Evolutionary conservation across 164 flowering plant genomes (phyloP), one percentile per base, ranked within the genome.

Genomic region (Berberis thunbergii): DNA sequence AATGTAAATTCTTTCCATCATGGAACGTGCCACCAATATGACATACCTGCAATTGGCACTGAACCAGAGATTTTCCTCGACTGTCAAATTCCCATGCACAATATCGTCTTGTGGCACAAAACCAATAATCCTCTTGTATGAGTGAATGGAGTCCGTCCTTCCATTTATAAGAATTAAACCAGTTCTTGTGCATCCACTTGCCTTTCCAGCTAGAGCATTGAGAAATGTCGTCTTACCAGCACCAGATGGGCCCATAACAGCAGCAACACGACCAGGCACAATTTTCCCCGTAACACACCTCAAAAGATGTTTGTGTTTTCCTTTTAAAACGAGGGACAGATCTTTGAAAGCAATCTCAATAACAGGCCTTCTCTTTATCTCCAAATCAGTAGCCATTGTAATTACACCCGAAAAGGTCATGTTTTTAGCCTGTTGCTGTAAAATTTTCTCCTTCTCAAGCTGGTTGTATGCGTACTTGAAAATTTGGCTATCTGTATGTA

Each of bases 211-310:
- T 65, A 95, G 73, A 65, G 99, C 99, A 72, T 88, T 84, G 68
- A 95, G 93, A 75, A 95, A 91, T n/a, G 99, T 95, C 38, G 99
- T 95, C 73, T 95, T 95, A 57, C 99, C 99, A 67, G 99, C 99
- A 52, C 99, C 99, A 60, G 99, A 92, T 57, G 99, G 99, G 45
- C 99, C 99, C 99, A 95, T 95, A 57, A 95, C 98, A 65, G 99
- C 98, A 52, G 98, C 82, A 71, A 95, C 90, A 59, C 87, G 86
- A 7, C 98, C 99, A 54, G 99, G 97, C 70, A 69, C 63, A 67
- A 95, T 67, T 75, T 91, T 95, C 54, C 99, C 99, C 3, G 91
- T 88, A 64, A 95, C 92, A 73, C 86, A 78, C 73, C 96, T 86
- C 81, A 95, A 56, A 3, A 95, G 70, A 74, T 86, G 88, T 72